These are phyloP conservation scores for Nigrospora osmanthi DNA, from an alignment of 2,329 filamentous ascomycete genomes.

Conservation along the genomic window DNA sequence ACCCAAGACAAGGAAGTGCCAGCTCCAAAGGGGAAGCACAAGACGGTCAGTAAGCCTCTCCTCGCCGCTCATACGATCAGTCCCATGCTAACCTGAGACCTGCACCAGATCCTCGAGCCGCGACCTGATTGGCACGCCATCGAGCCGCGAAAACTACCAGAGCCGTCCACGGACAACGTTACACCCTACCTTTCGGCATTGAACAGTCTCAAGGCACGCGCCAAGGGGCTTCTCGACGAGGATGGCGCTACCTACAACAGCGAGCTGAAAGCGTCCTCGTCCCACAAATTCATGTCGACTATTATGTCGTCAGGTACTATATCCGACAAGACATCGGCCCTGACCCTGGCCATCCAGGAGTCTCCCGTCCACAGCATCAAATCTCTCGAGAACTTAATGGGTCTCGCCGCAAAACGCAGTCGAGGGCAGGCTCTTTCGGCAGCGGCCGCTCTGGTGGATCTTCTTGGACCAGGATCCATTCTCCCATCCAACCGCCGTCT, in stretches of 20 bases:
- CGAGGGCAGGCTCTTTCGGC: slow-evolving; percentile 88
- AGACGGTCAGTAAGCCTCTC: slow-evolving; percentile 34
- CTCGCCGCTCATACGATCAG: not conserved
- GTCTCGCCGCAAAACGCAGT: slow-evolving; percentile 84
- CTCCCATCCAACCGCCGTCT: slow-evolving; percentile 78
- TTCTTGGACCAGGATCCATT: slow-evolving; percentile 81
- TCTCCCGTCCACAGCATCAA: slow-evolving; percentile 90
- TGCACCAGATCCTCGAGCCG: slow-evolving; percentile 44
- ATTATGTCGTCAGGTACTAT: slow-evolving; percentile 96
- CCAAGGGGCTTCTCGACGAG: slow-evolving; percentile 64
- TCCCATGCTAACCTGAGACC: not conserved
- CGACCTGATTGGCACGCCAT: slow-evolving; percentile 49
- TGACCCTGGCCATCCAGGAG: slow-evolving; percentile 91
- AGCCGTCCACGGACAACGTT: slow-evolving; percentile 35
- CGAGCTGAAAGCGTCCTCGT: slow-evolving; percentile 71
- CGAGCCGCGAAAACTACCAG: slow-evolving; percentile 33
- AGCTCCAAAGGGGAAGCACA: slow-evolving; percentile 22
- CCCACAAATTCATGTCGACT: slow-evolving; percentile 91
- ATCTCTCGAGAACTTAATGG: slow-evolving; percentile 76
- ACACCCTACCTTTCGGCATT: slow-evolving; percentile 34
- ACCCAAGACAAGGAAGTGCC: slow-evolving; percentile 19
- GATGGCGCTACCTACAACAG: slow-evolving; percentile 71
- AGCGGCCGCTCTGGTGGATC: slow-evolving; percentile 87
- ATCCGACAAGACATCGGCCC: slow-evolving; percentile 90
- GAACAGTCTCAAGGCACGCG: slow-evolving; percentile 57